Evolutionary conservation across 345 rosid genomes (phyloP).

Genomic region (Raphanus sativus): DNA sequence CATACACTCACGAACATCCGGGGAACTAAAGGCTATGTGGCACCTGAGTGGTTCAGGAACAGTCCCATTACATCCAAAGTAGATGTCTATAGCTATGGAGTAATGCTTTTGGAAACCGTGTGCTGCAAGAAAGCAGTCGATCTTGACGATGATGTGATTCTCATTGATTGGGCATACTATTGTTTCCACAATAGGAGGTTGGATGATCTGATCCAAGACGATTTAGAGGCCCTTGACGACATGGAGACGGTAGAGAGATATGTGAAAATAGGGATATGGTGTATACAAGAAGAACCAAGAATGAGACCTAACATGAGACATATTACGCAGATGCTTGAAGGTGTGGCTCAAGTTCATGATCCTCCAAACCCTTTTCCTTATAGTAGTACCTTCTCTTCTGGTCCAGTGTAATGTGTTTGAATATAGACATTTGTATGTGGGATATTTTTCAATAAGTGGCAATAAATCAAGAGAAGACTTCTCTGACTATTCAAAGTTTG

Average conservation of each 20-base stretch:
- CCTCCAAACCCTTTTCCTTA: constrained; percentile 38
- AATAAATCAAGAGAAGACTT: not conserved
- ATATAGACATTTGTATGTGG: not conserved
- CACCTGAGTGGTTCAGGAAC: constrained; percentile 55
- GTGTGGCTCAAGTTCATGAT: constrained; percentile 33
- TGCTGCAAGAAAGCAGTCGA: constrained; percentile 41
- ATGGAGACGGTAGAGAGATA: constrained; percentile 29
- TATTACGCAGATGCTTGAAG: constrained; percentile 49
- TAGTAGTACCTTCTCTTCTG: not conserved
- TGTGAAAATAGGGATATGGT: not conserved
- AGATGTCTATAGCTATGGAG: constrained; percentile 44
- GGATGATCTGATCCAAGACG: constrained; percentile 33
- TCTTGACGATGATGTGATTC: constrained; percentile 6
- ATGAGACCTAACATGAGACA: constrained; percentile 53
- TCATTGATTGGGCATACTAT: constrained; percentile 48
- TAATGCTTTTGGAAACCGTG: constrained; percentile 42
- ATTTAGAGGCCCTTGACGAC: constrained; percentile 46
- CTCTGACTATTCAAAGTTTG: not conserved
- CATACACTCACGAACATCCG: constrained; percentile 43
- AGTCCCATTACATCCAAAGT: constrained; percentile 38
- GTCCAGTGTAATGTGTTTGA: constrained; percentile 3
- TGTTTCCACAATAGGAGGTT: constrained; percentile 39
- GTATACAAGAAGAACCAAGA: not conserved
- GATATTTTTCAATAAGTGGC: not conserved
- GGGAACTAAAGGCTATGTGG: constrained; percentile 51